Conservation (phyloP, 2,329 filamentous ascomycete species). For the Colletotrichum tropicale region DNA sequence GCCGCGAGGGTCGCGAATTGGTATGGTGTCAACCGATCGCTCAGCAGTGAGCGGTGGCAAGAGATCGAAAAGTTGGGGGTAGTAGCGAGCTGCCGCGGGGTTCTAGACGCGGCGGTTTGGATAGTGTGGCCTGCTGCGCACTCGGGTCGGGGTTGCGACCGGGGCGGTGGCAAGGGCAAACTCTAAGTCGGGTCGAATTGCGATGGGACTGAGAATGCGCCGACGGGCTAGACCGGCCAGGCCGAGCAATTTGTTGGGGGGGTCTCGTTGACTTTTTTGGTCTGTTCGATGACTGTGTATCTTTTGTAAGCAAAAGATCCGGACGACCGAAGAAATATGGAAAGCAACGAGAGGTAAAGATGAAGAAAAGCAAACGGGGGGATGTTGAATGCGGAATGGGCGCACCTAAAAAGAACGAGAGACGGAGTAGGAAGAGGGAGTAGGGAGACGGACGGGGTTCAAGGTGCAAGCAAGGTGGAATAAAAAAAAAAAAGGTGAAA, state of each 20-base stretch:
- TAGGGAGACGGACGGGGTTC: not conserved
- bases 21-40: not conserved
- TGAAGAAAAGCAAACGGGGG: not conserved
- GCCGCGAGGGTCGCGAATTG: not conserved
- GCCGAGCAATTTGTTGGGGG: slow-evolving; percentile 8
- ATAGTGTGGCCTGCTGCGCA: slow-evolving; percentile 9
- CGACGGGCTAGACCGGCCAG: slow-evolving; percentile 13
- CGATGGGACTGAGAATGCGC: not conserved
- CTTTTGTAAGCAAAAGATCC: not conserved
- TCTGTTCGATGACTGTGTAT: not conserved
- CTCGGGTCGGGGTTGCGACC: slow-evolving; percentile 16
- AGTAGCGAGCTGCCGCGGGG: slow-evolving; percentile 4
- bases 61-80: slow-evolving; percentile 11
- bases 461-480: not conserved
- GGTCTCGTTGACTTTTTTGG: not conserved
- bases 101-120: slow-evolving; percentile 12
- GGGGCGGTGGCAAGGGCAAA: slow-evolving; percentile 20
- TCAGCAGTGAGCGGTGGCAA: not conserved
- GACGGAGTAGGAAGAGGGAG: not conserved
- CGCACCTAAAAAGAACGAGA: not conserved
- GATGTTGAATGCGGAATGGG: not conserved
- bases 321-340: not conserved
- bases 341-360: not conserved
- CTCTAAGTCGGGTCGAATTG: slow-evolving; percentile 14
- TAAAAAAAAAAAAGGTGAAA: not conserved